Evolutionary conservation across 2,329 filamentous ascomycete species (phyloP), one percentile per base, ranked within the genome.

Genomic region (Trichothecium roseum): DNA sequence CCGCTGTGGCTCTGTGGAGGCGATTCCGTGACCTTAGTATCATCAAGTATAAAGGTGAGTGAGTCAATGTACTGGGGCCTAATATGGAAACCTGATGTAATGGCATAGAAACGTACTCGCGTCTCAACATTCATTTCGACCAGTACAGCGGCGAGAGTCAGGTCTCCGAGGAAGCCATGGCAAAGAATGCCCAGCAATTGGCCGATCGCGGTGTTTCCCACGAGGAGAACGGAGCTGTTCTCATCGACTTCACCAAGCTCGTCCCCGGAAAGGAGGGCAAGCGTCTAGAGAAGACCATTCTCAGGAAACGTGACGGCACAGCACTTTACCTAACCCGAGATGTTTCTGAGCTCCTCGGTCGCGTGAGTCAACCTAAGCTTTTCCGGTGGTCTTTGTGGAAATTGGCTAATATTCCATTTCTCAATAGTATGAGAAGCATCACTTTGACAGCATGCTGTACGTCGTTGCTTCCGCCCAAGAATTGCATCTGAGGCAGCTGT

Each of bases 361-460:
- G 83, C 37, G 44, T 50, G 44, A 39, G 46, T 44, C 3, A 8
- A 14, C 16, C 12, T 12, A n/a, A n/a, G n/a, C 15, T 18, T 15
- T 16, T 14, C 14, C 22, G 24, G 10, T 22, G 14, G n/a, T 34
- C 18, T 5, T 14, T 8, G n/a, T 18, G 8, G 13, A 14, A 37
- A 17, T 18, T 12, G 13, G 10, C 15, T 9, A 13, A 37, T 29
- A 42, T 45, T 26, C 18, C 8, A 27, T 9, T n/a, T 22, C 28
- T 6, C 10, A 13, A 29, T 5, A 47, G 45, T 45, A 73, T 32
- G 65, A 78, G 16, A 69, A 71, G 49, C 75, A 76, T 59, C 54
- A 75, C 9, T 85, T 84, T 47, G 81, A 87, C 59, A 75, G 84
- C 53, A 84, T 87, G 80, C 80, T 86, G 42, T 87, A 86, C 49